Percentiles rank a stretch among this genome's conserved stretches.
Evolutionary conservation across 768 basidiomycete genomes (phyloP).

Genomic region (Punctularia strigosozonata): DNA sequence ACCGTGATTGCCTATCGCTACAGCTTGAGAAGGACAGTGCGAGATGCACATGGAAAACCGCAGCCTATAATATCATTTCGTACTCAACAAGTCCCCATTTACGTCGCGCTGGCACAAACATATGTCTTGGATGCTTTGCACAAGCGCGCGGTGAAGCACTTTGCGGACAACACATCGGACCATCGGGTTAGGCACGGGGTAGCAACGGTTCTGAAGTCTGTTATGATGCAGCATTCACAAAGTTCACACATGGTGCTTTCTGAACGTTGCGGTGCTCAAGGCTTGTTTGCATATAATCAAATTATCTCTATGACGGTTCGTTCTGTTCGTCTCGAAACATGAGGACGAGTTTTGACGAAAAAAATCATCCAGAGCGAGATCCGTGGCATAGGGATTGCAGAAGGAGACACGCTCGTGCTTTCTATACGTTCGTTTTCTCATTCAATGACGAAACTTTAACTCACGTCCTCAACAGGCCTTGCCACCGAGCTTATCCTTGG

Average conservation of each 20-base stretch:
- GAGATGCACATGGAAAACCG: slow-evolving; percentile 28
- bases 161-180: slow-evolving; percentile 27
- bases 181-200: slow-evolving; percentile 41
- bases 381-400: slow-evolving; percentile 25
- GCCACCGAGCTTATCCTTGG: slow-evolving; percentile 46
- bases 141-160: slow-evolving; percentile 29
- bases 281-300: slow-evolving; percentile 52
- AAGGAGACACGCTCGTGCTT: slow-evolving; percentile 40
- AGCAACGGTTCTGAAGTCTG: slow-evolving; percentile 44
- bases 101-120: slow-evolving; percentile 37
- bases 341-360: slow-evolving; percentile 20
- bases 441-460: slow-evolving; percentile 7
- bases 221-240: slow-evolving; percentile 41
- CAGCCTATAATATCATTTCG: slow-evolving; percentile 50
- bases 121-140: slow-evolving; percentile 35
- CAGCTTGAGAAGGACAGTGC: slow-evolving; percentile 40
- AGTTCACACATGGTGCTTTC: slow-evolving; percentile 38
- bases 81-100: slow-evolving; percentile 52
- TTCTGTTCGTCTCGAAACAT: background rate
- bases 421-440: slow-evolving; percentile 37
- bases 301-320: no score
- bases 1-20: slow-evolving; percentile 48
- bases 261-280: slow-evolving; percentile 58
- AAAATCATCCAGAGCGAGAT: slow-evolving; percentile 12
- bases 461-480: slow-evolving; percentile 36